Evolutionary conservation across 306 rosid genomes (phyloP), one percentile per base, ranked within the genome.

Genomic region (Adenanthera pavonina): DNA sequence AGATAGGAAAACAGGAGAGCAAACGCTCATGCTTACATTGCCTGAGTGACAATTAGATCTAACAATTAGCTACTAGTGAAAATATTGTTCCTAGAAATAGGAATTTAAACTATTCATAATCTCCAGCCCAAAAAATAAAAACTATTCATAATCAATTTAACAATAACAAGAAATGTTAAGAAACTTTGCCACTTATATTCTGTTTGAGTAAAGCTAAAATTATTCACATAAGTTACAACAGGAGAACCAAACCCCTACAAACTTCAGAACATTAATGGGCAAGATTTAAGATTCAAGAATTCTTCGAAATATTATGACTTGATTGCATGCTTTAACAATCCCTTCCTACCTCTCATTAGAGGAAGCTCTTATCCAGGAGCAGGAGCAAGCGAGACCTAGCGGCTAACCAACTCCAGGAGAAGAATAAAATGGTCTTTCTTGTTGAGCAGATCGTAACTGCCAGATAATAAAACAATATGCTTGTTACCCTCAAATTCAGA

Each of bases 1-100:
- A 75, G 85, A 84, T 46, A 87, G 81, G 75, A 85, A 56, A 73
- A 72, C 80, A 76, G 91, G 59, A 87, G 88, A 76, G 56, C 89
- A 75, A 84, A 85, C 76, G 64, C 78, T 82, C 91, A 91, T 89
- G 81, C 77, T 89, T 74, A 82, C 88, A 85, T 57, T 79, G 79
- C 97, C 94, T 95, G 89, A 81, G 74, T 83, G 84, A 88, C 71
- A 84, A 82, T 70, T 79, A 81, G 83, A 76, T 35, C 69, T 77
- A 84, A 72, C 47, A 71, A 61, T 84, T 65, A 77, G 71, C 69
- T 79, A 67, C 74, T 79, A 52, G 47, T 72, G 64, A 72, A 74
- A 48, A 54, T 47, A 44, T 80, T 17, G 47, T 69, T 84, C 57
- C 47, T 36, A 41, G 19, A 13, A 52, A 76, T 61, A 81, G 66